phyloP scores from a whole-genome alignment of 1,284 basidiomycete species.

The Cutaneotrichosporon cyanovorans region DNA sequence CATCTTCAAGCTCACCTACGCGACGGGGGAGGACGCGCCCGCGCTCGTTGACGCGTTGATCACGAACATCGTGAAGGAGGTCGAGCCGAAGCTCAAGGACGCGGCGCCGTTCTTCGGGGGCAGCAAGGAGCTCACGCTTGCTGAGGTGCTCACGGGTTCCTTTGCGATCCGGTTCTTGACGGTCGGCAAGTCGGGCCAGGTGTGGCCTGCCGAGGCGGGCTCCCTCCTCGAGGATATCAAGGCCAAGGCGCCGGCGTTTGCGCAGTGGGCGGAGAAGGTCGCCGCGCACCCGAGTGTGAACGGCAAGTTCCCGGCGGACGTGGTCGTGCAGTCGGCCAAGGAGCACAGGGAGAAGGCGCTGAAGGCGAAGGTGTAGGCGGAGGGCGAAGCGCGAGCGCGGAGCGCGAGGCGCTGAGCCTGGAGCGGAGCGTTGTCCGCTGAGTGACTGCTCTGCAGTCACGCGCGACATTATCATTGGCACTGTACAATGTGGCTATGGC shows the following conservation, averaged over 20 bases:
- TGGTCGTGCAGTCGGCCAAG: background rate
- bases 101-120: constrained; percentile 10
- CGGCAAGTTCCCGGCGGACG: constrained; percentile 2
- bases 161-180: constrained; percentile 6
- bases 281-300: constrained; percentile 10
- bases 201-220: background rate
- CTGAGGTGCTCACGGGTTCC: constrained; percentile 11
- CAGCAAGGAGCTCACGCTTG: constrained; percentile 7
- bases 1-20: constrained; percentile 1
- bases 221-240: background rate
- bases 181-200: background rate
- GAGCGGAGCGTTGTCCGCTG: too few relatives aligned
- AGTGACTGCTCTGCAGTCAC: too few relatives aligned
- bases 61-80: constrained; percentile 4
- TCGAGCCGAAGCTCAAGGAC: constrained; percentile 8
- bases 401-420: too few relatives aligned
- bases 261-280: constrained; percentile 5
- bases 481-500: too few relatives aligned
- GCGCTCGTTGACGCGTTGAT: background rate
- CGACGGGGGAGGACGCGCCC: background rate
- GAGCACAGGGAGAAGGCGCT: background rate
- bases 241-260: constrained; percentile 5
- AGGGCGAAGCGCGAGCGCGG: too few relatives aligned
- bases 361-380: background rate
- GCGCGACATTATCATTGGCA: too few relatives aligned